These are phyloP conservation scores for Podaxis pistillaris DNA, from an alignment of 768 basidiomycete genomes.

Conservation along the genomic window DNA sequence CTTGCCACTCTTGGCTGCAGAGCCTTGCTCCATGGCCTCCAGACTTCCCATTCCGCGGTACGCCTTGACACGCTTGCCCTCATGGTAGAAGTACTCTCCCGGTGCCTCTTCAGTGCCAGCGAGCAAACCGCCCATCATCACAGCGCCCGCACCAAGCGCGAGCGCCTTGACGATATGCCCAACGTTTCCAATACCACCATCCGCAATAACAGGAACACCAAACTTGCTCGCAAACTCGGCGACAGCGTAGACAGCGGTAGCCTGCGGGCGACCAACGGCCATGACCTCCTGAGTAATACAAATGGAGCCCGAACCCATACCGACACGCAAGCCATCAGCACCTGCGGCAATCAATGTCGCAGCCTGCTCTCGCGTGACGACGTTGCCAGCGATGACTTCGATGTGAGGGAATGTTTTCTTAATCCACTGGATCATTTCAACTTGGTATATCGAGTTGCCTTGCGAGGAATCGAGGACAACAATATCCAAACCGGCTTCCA, in stretches of 20 bases:
- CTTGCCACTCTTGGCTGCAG: slow-evolving; percentile 35
- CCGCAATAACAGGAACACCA: slow-evolving; percentile 95
- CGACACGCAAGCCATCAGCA: slow-evolving; percentile 92
- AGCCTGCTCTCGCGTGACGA: slow-evolving; percentile 97
- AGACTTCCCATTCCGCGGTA: slow-evolving; percentile 98
- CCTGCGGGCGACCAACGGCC: slow-evolving; percentile 98
- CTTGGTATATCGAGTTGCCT: slow-evolving; percentile 91
- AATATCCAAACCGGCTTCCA: slow-evolving; percentile 93
- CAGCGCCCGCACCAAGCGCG: slow-evolving; percentile 88
- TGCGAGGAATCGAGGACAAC: slow-evolving; percentile 95
- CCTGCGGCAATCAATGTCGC: slow-evolving; percentile 91
- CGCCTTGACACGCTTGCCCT: slow-evolving; percentile 97
- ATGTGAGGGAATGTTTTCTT: slow-evolving; percentile 82
- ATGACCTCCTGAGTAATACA: slow-evolving; percentile 99
- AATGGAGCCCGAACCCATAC: slow-evolving; percentile 98
- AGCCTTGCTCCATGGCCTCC: slow-evolving; percentile 88
- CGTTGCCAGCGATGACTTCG: slow-evolving; percentile 96
- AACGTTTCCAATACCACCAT: slow-evolving; percentile 93
- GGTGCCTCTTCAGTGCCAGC: slow-evolving; percentile 97
- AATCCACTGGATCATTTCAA: slow-evolving; percentile 94
- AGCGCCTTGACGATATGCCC: slow-evolving; percentile 98
- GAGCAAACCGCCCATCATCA: slow-evolving; percentile 98
- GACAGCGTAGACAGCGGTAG: slow-evolving; percentile 96
- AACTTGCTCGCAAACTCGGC: slow-evolving; percentile 92
- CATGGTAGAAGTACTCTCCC: slow-evolving; percentile 99